Evolutionary conservation across 495 filamentous ascomycete species (phyloP).

Genomic region (Penicillium robsamsonii): DNA sequence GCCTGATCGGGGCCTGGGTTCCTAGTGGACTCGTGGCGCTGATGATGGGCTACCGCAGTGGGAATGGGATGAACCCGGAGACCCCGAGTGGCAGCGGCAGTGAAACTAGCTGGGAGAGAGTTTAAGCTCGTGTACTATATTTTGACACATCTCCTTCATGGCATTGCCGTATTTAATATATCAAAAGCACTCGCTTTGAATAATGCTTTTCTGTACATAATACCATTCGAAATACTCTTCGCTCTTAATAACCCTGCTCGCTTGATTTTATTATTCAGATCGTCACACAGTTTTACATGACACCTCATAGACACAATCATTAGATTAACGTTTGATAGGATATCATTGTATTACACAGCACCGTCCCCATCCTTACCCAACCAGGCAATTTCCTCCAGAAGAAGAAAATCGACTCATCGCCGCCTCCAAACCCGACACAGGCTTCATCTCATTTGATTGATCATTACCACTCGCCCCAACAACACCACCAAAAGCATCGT

Average conservation of each 20-base stretch:
- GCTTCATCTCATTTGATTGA: slow-evolving; percentile 12
- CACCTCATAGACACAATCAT: not conserved
- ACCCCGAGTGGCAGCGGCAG: slow-evolving; percentile 37
- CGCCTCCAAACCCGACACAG: slow-evolving; percentile 9
- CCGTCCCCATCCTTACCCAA: not conserved
- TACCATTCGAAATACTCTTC: slow-evolving; percentile 19
- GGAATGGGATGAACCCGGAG: slow-evolving; percentile 15
- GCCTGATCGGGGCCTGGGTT: slow-evolving; percentile 81
- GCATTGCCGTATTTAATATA: not conserved
- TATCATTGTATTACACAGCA: not conserved
- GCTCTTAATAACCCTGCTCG: slow-evolving; percentile 18
- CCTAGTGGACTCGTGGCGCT: slow-evolving; percentile 74
- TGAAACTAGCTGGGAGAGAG: slow-evolving; percentile 42
- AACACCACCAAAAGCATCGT: not conserved
- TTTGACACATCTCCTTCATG: not conserved
- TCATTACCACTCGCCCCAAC: not conserved
- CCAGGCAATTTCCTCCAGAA: not conserved
- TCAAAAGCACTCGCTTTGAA: slow-evolving; percentile 8
- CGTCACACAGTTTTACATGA: not conserved
- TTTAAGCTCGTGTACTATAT: slow-evolving; percentile 15
- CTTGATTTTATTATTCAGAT: slow-evolving; percentile 11
- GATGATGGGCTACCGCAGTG: slow-evolving; percentile 78
- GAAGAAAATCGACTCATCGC: not conserved
- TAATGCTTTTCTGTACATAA: slow-evolving; percentile 18
- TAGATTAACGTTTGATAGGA: not conserved